Evolutionary conservation across 2,329 filamentous ascomycete genomes (phyloP), one percentile per base, ranked within the genome.

Genomic region (Microsporum ferrugineum): DNA sequence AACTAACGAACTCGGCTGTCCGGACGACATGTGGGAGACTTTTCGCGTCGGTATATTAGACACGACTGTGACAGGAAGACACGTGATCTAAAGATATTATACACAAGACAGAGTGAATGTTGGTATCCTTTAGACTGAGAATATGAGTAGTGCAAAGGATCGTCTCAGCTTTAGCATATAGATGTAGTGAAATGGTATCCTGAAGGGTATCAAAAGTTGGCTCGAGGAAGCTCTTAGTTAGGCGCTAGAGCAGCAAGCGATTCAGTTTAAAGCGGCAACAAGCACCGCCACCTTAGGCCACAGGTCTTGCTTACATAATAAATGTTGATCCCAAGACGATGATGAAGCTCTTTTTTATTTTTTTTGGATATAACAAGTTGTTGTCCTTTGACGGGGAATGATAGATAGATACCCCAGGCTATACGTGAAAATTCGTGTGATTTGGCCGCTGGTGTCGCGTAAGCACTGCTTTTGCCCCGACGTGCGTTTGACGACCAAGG

Each of bases 401-500:
- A 14, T 2, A 34, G 29, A 34, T 33, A 55, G 14, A 55, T 55
- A 55, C 12, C 14, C 10, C 49, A 29, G 27, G 23, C 17, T 51
- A 51, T 51, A 51, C 27, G 23, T 33, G 8, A 51, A 2, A 23
- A 12, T 45, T 12, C 27, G 45, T 31, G 45, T 10, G 27, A 51
- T 51, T 33, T 31, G 2, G 31, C 23, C 5, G 31, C 51, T 36
- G 31, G 6, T n/a, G 27, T 5, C 23, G 27, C 27, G 31, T 12
- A 17, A 12, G 17, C 10, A 36, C 23, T 8, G n/a, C 17, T 36
- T 34, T 8, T 8, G n/a, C 36, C 12, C 31, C 12, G 31, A 14
- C 92, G 10, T 92, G 97, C 1, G 39, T 4, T 94, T 91, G 3
- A 88, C 92, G 79, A 96, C 96, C 51, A 97, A 85, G 70, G 87